Evolutionary conservation across 129 eudicot genomes (phyloP), one percentile per base, ranked within the genome.

Genomic region (Smallanthus sonchifolius): DNA sequence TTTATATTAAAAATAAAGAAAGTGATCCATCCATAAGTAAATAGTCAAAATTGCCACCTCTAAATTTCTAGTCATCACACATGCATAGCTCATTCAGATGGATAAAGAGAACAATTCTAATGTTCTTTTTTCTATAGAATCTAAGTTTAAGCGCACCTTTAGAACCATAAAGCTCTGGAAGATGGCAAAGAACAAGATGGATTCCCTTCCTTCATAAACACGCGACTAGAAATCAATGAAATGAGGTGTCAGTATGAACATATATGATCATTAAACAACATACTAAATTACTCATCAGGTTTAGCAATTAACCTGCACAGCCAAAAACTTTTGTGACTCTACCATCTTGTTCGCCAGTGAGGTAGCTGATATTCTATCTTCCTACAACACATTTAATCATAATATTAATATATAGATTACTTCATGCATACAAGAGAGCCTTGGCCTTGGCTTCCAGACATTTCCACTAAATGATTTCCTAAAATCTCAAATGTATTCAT

Each of bases 281-380:
- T n/a, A 48, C 9, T 38, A 72, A 67, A 67, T 28, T 43, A 9
- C 10, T 43, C 48, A 1, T 43, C 1, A 10, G 48, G 48, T 43
- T 43, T 43, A 43, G 3, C 15, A 52, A 28, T 42, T 68, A 65
- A 79, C 96, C 92, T 88, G 97, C 67, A 89, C 76, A 10, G 96
- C 85, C 69, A 43, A 43, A 43, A 43, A 43, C 79, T 92, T 92
- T 79, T 86, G 76, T 37, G 89, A 77, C 74, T 92, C 97, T 10
- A 92, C 88, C 86, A 92, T 86, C 80, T 88, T 88, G 86, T 84
- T 85, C 20, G 91, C 91, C 81, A 83, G 91, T 61, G 92, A 65
- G 67, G 77, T 77, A 39, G 97, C 92, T 34, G 87, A 80, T 19
- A 30, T 77, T 83, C 82, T 81, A 20, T 88, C 96, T 69, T 81